A percentile compares a stretch with the other conserved stretches of the same genome.
These are phyloP conservation scores for Colletotrichum siamense DNA, from an alignment of 2,329 filamentous ascomycete species.

Conservation along the genomic window DNA sequence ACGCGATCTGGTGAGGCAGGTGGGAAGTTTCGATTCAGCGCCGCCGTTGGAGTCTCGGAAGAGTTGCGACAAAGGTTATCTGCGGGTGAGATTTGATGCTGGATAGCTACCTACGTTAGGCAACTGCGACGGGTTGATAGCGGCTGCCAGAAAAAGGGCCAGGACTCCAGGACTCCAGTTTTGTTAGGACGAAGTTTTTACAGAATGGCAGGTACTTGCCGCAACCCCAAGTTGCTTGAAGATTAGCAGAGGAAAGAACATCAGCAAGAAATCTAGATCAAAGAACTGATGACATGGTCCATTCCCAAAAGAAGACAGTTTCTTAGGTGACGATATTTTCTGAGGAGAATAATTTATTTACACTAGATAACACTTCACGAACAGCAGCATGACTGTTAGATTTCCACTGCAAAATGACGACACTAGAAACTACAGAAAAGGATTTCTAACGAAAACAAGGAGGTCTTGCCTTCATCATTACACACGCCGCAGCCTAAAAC, in stretches of 20 bases:
- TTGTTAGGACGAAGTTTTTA: neutral
- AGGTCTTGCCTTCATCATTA: neutral
- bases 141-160: neutral
- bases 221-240: accelerated
- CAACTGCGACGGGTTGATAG: neutral
- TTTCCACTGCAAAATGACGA: accelerated
- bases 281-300: accelerated
- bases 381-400: accelerated
- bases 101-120: neutral
- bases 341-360: neutral
- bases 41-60: neutral
- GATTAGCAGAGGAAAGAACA: neutral
- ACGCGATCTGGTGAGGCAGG: neutral
- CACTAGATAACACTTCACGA: neutral
- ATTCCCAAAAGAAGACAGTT: neutral
- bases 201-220: neutral
- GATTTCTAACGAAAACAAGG: accelerated
- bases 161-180: neutral
- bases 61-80: neutral
- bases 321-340: neutral
- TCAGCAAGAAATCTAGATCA: accelerated
- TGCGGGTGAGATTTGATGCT: accelerated
- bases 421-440: neutral
- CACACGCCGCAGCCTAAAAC: neutral
- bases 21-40: neutral